Percentiles rank a stretch among this genome's conserved stretches.
Evolutionary conservation across 2,329 filamentous ascomycete genomes (phyloP).

Genomic region (Pleoardoris graminearum): DNA sequence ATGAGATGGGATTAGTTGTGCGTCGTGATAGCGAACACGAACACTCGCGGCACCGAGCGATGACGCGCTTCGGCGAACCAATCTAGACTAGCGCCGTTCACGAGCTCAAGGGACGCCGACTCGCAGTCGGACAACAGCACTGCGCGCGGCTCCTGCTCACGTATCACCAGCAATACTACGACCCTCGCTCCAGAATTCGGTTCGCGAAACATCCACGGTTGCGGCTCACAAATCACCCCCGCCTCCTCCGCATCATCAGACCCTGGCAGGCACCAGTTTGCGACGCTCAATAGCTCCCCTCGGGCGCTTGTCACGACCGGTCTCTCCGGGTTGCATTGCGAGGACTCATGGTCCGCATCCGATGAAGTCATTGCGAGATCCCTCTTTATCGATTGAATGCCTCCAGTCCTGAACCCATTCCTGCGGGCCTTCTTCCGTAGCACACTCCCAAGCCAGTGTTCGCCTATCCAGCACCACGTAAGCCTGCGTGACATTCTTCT

Average conservation of each 20-base stretch:
- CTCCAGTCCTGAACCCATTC: constrained; percentile 93
- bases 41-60: no score
- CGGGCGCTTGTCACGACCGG: constrained; percentile 15
- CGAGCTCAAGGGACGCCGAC: constrained; percentile 4
- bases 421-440: constrained; percentile 98
- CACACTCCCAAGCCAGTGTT: constrained; percentile 87
- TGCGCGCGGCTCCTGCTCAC: not conserved
- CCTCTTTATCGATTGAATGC: constrained; percentile 70
- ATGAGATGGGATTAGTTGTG: not conserved
- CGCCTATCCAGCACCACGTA: constrained; percentile 85
- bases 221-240: not conserved
- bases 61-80: not conserved
- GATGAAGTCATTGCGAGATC: constrained; percentile 18
- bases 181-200: not conserved
- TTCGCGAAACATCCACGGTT: not conserved
- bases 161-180: not conserved
- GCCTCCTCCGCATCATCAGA: constrained; percentile 20
- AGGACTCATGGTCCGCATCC: constrained; percentile 35
- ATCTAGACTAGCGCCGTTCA: constrained; percentile 1
- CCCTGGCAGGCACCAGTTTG: constrained; percentile 29
- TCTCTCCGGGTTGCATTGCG: constrained; percentile 24
- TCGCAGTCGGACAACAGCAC: not conserved
- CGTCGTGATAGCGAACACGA: no score
- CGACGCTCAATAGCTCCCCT: constrained; percentile 21
- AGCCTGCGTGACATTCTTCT: constrained; percentile 19